Conservation (phyloP, 805 yeast genomes). For the Zygoascus biomembranicola region DNA sequence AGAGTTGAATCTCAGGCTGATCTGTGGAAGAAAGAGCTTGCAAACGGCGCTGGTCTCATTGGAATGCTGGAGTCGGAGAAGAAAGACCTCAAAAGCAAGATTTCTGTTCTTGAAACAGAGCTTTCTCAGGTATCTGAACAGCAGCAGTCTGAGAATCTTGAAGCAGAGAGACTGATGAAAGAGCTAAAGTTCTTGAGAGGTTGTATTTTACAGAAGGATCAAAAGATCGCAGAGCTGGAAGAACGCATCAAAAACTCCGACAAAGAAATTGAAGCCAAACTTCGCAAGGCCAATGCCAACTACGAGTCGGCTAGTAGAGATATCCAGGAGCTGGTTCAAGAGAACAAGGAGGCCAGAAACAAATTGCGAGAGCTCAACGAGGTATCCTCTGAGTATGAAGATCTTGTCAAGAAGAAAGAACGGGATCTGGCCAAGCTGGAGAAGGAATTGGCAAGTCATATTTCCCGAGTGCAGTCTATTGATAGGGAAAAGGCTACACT, state of each 20-base stretch:
- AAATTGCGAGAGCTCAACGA: slow-evolving; percentile 33
- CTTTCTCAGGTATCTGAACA: slow-evolving; percentile 13
- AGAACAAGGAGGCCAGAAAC: slow-evolving; percentile 36
- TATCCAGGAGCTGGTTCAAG: slow-evolving; percentile 34
- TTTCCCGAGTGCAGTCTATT: slow-evolving; percentile 3
- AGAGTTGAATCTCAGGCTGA: slow-evolving; percentile 28
- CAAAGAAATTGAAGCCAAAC: slow-evolving; percentile 18
- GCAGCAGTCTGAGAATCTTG: slow-evolving; percentile 13
- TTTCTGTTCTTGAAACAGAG: slow-evolving; percentile 27
- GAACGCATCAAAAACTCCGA: slow-evolving; percentile 23
- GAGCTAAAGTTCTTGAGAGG: slow-evolving; percentile 18
- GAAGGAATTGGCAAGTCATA: slow-evolving; percentile 8
- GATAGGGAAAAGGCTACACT: slow-evolving; percentile 11
- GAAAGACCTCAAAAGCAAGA: slow-evolving; percentile 23
- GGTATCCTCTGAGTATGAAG: slow-evolving; percentile 31
- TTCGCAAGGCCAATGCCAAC: slow-evolving; percentile 15
- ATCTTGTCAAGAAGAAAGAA: slow-evolving; percentile 28
- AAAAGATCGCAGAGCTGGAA: slow-evolving; percentile 22
- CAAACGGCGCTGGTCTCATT: slow-evolving; percentile 29
- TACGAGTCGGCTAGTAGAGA: slow-evolving; percentile 30
- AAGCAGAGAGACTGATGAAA: slow-evolving; percentile 4
- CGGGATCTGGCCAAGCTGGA: slow-evolving; percentile 16
- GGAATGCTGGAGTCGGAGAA: slow-evolving; percentile 31
- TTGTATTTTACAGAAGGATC: slow-evolving; percentile 23
- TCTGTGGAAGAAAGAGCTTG: slow-evolving; percentile 27